Conservation (phyloP, 2,329 filamentous ascomycete genomes). For the Stenocarpella maydis region DNA sequence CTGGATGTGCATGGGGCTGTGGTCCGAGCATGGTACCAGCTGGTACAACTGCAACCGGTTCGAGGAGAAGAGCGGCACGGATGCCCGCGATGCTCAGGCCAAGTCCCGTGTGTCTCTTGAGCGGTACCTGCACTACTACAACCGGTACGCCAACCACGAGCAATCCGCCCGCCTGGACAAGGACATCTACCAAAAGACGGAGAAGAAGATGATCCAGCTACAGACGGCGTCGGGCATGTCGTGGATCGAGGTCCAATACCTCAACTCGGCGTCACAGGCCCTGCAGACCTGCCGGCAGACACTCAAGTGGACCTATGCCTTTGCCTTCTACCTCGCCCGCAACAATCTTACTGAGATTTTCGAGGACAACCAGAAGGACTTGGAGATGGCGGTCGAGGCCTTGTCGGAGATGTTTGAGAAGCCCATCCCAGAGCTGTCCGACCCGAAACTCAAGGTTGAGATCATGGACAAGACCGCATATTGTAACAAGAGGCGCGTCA, state of each 20-base stretch:
- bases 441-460: slow-evolving; percentile 92
- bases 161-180: slow-evolving; percentile 96
- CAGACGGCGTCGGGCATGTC: slow-evolving; percentile 95
- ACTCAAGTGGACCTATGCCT: slow-evolving; percentile 98
- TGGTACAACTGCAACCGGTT: slow-evolving; percentile 99
- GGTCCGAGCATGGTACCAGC: slow-evolving; percentile 97
- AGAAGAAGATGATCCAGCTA: slow-evolving; percentile 98
- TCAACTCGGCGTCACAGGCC: slow-evolving; percentile 91
- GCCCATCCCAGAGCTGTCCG: slow-evolving; percentile 83
- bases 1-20: slow-evolving; percentile 99
- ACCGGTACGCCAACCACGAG: slow-evolving; percentile 98
- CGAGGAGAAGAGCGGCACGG: slow-evolving; percentile 92
- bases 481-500: slow-evolving; percentile 90
- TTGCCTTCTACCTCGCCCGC: slow-evolving; percentile 94
- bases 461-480: slow-evolving; percentile 99
- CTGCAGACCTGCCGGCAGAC: slow-evolving; percentile 98
- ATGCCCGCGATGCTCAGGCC: slow-evolving; percentile 91
- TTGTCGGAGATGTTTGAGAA: slow-evolving; percentile 99
- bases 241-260: slow-evolving; percentile 99
- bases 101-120: slow-evolving; percentile 90
- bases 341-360: slow-evolving; percentile 98
- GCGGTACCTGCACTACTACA: slow-evolving; percentile 98
- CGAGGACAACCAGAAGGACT: slow-evolving; percentile 97
- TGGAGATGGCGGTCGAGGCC: slow-evolving; percentile 96
- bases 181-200: slow-evolving; percentile 94